phyloP scores from a whole-genome alignment of 441 rosid species.

The Geranium incanum region DNA sequence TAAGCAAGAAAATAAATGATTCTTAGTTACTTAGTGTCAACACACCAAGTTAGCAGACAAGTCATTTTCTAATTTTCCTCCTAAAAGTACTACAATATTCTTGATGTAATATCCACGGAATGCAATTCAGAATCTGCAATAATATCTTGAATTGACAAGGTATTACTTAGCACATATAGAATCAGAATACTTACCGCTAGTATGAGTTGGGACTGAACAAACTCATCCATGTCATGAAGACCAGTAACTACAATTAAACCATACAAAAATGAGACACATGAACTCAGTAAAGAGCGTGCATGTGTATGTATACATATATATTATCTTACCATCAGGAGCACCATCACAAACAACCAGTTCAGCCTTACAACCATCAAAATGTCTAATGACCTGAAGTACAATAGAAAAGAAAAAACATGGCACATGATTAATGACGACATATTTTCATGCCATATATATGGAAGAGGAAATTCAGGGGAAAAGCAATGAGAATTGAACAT shows the following conservation, averaged over 20 bases:
- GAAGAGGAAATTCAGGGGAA: neutral
- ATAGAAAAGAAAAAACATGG: neutral
- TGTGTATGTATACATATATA: neutral
- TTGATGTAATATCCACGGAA: neutral
- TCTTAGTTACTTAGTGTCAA: neutral
- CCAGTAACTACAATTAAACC: constrained; percentile 62
- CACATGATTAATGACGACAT: neutral
- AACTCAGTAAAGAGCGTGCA: constrained; percentile 5
- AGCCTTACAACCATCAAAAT: constrained; percentile 95
- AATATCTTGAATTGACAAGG: constrained; percentile 1
- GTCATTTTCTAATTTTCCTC: neutral
- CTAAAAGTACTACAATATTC: neutral
- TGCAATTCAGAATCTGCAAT: neutral
- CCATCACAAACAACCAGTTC: constrained; percentile 98
- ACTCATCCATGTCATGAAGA: constrained; percentile 98
- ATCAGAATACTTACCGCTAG: constrained; percentile 62
- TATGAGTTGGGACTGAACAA: constrained; percentile 93
- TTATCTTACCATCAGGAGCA: constrained; percentile 86
- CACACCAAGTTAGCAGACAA: neutral
- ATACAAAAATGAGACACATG: neutral
- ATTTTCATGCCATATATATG: neutral
- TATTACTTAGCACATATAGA: constrained; percentile 5
- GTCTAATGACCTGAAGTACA: constrained; percentile 69
- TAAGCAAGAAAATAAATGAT: neutral
- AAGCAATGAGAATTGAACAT: neutral